Percentiles rank a stretch among this genome's conserved stretches.
Evolutionary conservation across 495 filamentous ascomycete species (phyloP).

Genomic region (Neurospora sp.): DNA sequence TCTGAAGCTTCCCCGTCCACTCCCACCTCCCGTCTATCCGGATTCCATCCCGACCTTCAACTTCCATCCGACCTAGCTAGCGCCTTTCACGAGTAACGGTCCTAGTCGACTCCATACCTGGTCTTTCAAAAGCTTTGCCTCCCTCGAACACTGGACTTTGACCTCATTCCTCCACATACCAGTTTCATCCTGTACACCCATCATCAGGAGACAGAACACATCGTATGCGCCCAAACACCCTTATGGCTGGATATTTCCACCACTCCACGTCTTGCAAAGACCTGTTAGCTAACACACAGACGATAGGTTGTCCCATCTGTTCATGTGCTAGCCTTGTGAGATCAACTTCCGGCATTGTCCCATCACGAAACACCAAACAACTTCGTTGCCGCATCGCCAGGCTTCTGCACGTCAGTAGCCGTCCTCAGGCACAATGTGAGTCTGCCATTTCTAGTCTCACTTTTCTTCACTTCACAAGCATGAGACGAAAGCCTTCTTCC

Average conservation of each 20-base stretch:
- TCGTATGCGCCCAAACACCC: neutral
- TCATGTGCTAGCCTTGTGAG: neutral
- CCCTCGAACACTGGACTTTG: neutral
- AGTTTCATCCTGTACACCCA: neutral
- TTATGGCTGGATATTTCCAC: neutral
- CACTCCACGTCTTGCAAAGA: neutral
- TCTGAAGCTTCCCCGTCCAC: neutral
- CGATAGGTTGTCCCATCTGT: neutral
- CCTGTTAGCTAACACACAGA: neutral
- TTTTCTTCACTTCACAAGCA: neutral
- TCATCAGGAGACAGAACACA: neutral
- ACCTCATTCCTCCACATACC: neutral
- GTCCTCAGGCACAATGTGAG: neutral
- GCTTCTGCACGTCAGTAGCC: neutral
- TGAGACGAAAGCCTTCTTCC: neutral
- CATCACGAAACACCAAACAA: neutral
- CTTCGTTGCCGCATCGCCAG: neutral
- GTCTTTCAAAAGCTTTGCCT: neutral
- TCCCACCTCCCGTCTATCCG: neutral
- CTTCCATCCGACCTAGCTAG: neutral
- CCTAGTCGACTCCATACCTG: neutral
- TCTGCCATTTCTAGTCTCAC: neutral
- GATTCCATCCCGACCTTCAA: neutral
- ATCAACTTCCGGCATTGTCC: neutral
- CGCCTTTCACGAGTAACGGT: neutral